Conservation (phyloP, 305 asterid species). For the Fraxinus platypoda region DNA sequence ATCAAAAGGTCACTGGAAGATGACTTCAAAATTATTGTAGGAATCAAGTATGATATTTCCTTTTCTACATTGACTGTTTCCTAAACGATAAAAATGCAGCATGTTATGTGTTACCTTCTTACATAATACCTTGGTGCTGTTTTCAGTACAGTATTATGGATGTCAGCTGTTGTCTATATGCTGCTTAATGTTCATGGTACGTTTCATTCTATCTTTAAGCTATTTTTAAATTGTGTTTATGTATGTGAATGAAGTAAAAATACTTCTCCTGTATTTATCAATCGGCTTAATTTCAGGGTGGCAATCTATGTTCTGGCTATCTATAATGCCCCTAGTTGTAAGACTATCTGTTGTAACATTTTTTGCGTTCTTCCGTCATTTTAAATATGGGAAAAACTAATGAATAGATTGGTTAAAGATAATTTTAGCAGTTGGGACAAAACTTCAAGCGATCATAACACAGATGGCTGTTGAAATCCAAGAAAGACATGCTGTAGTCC, state of each 20-base stretch:
- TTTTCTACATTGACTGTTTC: neutral
- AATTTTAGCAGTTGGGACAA: slow-evolving; percentile 78
- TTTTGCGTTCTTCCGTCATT: neutral
- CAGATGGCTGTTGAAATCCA: slow-evolving; percentile 84
- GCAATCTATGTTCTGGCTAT: slow-evolving; percentile 54
- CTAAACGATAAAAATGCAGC: neutral
- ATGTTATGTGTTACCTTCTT: neutral
- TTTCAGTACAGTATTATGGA: slow-evolving; percentile 71
- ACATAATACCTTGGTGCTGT: slow-evolving; percentile 21
- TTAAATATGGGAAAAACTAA: slow-evolving; percentile 17
- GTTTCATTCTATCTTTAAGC: neutral
- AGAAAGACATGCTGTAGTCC: slow-evolving; percentile 82
- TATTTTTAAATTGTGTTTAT: too few species aligned
- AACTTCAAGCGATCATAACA: slow-evolving; percentile 83
- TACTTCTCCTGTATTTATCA: neutral
- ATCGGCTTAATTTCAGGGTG: slow-evolving; percentile 53
- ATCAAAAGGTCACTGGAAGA: slow-evolving; percentile 33
- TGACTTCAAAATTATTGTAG: slow-evolving; percentile 69
- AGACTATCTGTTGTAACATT: slow-evolving; percentile 12
- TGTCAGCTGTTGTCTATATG: slow-evolving; percentile 64
- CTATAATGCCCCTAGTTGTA: slow-evolving; percentile 76
- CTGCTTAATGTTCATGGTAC: slow-evolving; percentile 68
- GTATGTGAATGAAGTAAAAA: neutral
- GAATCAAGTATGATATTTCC: slow-evolving; percentile 58
- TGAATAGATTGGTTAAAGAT: slow-evolving; percentile 43